Percentiles rank a stretch among this genome's conserved stretches.
Evolutionary conservation across 139 green algal genomes (phyloP).

Genomic region (Chlamydomonas sphaeroides): DNA sequence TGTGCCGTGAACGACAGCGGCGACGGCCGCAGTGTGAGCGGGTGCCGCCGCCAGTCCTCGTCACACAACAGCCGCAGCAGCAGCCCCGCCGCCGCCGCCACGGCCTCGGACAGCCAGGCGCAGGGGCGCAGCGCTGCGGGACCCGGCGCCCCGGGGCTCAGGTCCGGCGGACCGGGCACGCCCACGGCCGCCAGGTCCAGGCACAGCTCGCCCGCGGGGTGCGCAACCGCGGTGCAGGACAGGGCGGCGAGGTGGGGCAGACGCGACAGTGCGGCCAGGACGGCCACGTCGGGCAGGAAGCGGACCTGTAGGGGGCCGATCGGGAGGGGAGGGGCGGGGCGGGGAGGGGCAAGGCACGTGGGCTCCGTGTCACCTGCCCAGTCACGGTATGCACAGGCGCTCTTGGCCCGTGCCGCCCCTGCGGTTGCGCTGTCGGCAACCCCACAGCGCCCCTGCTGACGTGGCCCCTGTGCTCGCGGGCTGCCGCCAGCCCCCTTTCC

Average conservation of each 20-base stretch:
- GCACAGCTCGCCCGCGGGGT: slow-evolving; percentile 19
- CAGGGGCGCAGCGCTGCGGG: no score
- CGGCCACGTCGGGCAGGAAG: slow-evolving; percentile 21
- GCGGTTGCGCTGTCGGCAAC: no score
- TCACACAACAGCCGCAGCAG: not conserved
- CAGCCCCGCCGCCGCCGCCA: slow-evolving; percentile 9
- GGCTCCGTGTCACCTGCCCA: no score
- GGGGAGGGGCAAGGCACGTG: no score
- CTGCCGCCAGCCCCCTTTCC: no score
- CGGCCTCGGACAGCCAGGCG: not conserved
- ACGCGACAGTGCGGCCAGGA: slow-evolving; percentile 1
- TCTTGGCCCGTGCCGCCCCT: no score
- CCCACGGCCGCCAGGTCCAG: slow-evolving; percentile 8
- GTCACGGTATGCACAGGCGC: no score
- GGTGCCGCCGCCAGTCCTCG: slow-evolving; percentile 17
- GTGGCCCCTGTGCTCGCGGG: no score
- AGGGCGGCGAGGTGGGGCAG: not conserved
- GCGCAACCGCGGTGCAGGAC: not conserved
- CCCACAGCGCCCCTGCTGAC: no score
- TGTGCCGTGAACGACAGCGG: slow-evolving; percentile 26
- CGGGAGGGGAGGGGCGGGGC: no score
- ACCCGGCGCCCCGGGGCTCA: not conserved
- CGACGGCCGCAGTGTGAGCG: slow-evolving; percentile 31
- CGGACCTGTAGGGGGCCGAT: not conserved
- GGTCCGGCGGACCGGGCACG: not conserved